Percentiles rank a stretch among this genome's conserved stretches.
Evolutionary conservation across 257 asterid genomes (phyloP).

Genomic region (Scutellaria baicalensis): DNA sequence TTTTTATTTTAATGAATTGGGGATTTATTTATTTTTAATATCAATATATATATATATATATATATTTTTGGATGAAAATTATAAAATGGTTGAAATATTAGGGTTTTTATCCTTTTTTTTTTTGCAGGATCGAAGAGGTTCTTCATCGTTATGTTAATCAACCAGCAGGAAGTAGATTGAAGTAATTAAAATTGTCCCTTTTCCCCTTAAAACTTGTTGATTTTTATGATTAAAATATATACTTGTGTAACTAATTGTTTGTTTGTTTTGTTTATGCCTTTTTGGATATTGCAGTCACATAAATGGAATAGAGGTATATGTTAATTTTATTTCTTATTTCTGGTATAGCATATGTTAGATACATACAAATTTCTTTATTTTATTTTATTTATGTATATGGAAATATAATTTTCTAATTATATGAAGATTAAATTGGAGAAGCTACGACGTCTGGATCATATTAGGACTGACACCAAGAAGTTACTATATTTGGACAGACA

Average conservation of each 20-base stretch:
- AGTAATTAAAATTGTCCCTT: slow-evolving; percentile 10
- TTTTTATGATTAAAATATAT: not conserved
- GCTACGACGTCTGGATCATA: slow-evolving; percentile 28
- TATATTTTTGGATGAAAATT: not conserved
- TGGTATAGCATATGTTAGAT: not conserved
- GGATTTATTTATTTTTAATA: not conserved
- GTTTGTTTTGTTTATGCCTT: not conserved
- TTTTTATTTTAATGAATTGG: not conserved
- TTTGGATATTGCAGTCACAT: slow-evolving; percentile 31
- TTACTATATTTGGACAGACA: slow-evolving; percentile 38
- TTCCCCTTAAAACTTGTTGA: not conserved
- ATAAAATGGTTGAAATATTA: not conserved
- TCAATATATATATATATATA: no score
- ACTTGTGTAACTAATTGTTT: not conserved
- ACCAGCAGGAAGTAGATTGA: slow-evolving; percentile 33
- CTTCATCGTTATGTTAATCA: slow-evolving; percentile 34
- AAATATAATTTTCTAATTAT: not conserved
- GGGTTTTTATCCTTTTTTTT: not conserved
- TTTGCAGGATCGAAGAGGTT: slow-evolving; percentile 43
- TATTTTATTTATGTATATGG: not conserved
- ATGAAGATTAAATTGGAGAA: slow-evolving; percentile 48
- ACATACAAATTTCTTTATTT: no score
- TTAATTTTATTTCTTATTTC: not conserved
- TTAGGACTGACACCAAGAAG: slow-evolving; percentile 34
- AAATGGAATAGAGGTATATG: slow-evolving; percentile 48